A percentile compares a stretch with the other conserved stretches of the same genome.
Evolutionary conservation across 257 asterid species (phyloP).

Genomic region (Jasminum sambac): DNA sequence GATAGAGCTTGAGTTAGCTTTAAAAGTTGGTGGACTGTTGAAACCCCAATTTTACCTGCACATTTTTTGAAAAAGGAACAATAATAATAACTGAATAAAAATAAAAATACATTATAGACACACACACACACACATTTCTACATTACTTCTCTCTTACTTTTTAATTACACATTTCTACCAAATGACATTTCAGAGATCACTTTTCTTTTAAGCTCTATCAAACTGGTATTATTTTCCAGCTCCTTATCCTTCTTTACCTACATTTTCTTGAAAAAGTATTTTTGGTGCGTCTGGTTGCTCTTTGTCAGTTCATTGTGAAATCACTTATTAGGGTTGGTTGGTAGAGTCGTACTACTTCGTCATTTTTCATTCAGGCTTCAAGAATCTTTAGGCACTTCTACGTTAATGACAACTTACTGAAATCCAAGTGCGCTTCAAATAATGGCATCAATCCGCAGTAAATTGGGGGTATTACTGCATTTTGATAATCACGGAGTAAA

Average conservation of each 20-base stretch:
- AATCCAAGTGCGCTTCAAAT: slow-evolving; percentile 16
- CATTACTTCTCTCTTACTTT: no score
- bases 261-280: slow-evolving; percentile 15
- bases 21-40: not conserved
- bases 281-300: slow-evolving; percentile 13
- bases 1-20: not conserved
- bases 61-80: no score
- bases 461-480: slow-evolving; percentile 7
- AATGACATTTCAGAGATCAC: no score
- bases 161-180: no score
- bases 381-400: slow-evolving; percentile 13
- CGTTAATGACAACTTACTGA: slow-evolving; percentile 13
- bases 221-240: no score
- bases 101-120: no score
- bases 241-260: not conserved
- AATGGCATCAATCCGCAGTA: slow-evolving; percentile 12
- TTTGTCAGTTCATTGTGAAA: slow-evolving; percentile 11
- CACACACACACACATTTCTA: no score
- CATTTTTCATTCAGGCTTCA: slow-evolving; percentile 26
- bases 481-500: slow-evolving; percentile 14
- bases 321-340: slow-evolving; percentile 21
- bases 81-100: no score
- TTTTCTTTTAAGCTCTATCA: no score
- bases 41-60: no score
- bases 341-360: not conserved